Base-by-base conservation (phyloP, 2,329 filamentous ascomycete species). In the Aspergillus quadricinctus region DNA sequence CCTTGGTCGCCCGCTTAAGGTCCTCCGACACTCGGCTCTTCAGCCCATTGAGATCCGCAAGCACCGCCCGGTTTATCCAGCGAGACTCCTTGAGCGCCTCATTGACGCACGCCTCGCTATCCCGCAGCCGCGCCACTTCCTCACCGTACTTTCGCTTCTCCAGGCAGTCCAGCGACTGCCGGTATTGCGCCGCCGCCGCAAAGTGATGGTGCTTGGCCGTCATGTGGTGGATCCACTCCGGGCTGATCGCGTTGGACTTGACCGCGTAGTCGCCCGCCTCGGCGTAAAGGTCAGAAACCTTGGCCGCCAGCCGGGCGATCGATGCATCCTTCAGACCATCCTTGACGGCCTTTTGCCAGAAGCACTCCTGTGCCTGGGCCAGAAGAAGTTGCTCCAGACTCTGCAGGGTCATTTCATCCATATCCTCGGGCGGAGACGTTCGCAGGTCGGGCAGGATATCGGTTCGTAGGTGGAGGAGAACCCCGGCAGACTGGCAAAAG, bases 201-300 rank as follows among this genome's bases (percentile, higher is more conserved):
- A 99, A 97, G 73, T 97, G 94, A 69, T 97, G 90, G 69, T 97
- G 92, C 72, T 97, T 99, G 5, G 93, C 94, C 27, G 89, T 92
- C 83, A 95, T 92, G 71, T 97, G 93, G 73, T 97, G 93, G 64
- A 99, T 97, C 94, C 93, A 97, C 60, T 94, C 89, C 55, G 89
- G 92, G 70, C 90, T 94, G 63, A 97, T 87, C 17, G 90, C 87
- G 66, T 96, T 88, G 60, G 92, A 96, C 72, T 92, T 90, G 69
- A 95, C 86, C 9, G 91, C 92, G 61, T 87, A 88, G 65, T 97
- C 93, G 6, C 89, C 87, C 0, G 92, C 91, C 53, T 87, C 79
- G 53, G 86, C 89, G 74, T 97, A 99, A 46, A 96, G 83, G 68
- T 99, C 94, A 2, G 90, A 95, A 3, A 97, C 92, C 59, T 91